These are phyloP conservation scores for Aspergillus awamori DNA, from an alignment of 2,329 filamentous ascomycete genomes.

Conservation along the genomic window DNA sequence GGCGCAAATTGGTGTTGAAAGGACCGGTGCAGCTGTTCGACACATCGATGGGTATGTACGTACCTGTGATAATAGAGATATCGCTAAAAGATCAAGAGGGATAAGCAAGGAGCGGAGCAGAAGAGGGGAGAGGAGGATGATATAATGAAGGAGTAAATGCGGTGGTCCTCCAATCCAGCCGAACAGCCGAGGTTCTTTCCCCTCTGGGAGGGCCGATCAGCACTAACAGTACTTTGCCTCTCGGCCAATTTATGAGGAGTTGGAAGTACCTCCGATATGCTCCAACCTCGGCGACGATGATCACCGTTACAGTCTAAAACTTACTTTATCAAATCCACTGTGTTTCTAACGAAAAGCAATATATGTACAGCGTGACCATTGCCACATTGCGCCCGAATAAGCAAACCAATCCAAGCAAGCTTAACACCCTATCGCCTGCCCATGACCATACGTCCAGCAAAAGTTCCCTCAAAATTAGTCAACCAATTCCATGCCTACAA, in stretches of 20 bases:
- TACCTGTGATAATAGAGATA: not conserved
- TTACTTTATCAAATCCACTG: not conserved
- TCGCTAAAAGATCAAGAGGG: not conserved
- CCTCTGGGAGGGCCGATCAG: conserved; percentile 3
- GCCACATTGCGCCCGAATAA: not conserved
- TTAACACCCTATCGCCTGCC: conserved; percentile 2
- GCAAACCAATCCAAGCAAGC: not conserved
- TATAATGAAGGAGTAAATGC: conserved; percentile 4
- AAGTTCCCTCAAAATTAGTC: not conserved
- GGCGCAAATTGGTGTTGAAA: not conserved
- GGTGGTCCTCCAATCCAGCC: conserved; percentile 8
- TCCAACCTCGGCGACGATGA: not conserved
- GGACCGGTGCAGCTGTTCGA: not conserved
- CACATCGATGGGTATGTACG: not conserved
- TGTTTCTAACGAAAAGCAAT: not conserved
- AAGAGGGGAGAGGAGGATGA: not conserved
- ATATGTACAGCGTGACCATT: not conserved
- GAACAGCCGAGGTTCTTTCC: conserved; percentile 17
- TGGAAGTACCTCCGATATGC: not conserved
- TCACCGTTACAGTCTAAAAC: not conserved
- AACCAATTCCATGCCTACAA: conserved; percentile 3
- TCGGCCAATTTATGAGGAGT: not conserved
- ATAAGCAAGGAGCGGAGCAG: not conserved
- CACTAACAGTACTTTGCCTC: not conserved
- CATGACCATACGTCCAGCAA: not conserved